Base-by-base conservation (phyloP, 306 rosid species). In the Dalbergia cochinchinensis region DNA sequence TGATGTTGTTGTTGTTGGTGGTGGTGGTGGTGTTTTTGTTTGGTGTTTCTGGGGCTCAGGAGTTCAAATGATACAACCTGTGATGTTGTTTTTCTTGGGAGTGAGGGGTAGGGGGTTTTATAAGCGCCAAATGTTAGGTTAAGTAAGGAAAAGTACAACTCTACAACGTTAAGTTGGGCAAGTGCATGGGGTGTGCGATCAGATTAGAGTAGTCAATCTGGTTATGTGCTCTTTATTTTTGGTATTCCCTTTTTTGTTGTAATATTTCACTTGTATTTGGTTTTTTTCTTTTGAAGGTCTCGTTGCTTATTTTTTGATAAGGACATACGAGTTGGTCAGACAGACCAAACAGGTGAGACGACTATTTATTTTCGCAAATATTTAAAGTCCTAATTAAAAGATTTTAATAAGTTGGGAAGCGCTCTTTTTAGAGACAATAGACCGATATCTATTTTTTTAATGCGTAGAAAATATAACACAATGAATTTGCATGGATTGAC, bases 101-200 rank as follows among this genome's bases (percentile, higher is more conserved):
- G 48, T 41, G 73, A 35, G 47, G 66, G 15, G 19, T 0, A 34
- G n/a, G 34, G 48, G 47, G 31, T 53, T 78, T 78, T 54, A 77
- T 77, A 71, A 60, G 53, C 11, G 12, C 5, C 20, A 63, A 11
- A 35, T 4, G 65, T 57, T 48, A 37, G 79, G 79, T 83, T 33
- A 82, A 69, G 15, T 13, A 44, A 14, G 74, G 70, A 71, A 78
- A 83, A 55, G 64, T 71, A 82, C 64, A 82, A 63, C 78, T 63
- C 64, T 70, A 4, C 70, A 69, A 68, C 4, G 71, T 47, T 53
- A 64, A 31, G 76, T 74, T 81, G 80, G 76, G 74, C 19, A 80
- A 65, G 16, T 81, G 65, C 72, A 50, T 59, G 70, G 57, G 53
- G 78, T 63, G 54, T 69, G 22, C 1, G 54, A 69, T 61, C 51